phyloP scores from a whole-genome alignment of 1,284 basidiomycete species.

The Leccinum griseonigrum region DNA sequence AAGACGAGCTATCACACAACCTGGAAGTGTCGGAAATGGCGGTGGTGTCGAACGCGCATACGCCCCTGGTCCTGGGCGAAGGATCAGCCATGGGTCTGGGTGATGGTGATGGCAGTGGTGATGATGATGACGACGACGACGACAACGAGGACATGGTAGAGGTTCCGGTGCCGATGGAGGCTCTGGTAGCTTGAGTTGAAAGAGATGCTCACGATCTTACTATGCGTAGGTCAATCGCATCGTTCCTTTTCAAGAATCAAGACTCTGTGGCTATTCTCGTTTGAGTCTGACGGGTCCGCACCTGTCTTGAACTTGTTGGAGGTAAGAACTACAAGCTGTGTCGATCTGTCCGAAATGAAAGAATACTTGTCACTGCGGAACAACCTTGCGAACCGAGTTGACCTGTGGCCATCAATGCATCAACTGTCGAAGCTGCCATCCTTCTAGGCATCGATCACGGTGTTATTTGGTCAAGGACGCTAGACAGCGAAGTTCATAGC shows the following conservation, averaged over 20 bases:
- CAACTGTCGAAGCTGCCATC: not conserved
- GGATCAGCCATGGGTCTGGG: constrained; percentile 29
- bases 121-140: constrained; percentile 21
- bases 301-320: not conserved
- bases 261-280: not conserved
- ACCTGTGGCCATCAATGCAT: not conserved
- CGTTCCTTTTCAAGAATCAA: constrained; percentile 1
- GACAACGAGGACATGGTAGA: constrained; percentile 35
- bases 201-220: not conserved
- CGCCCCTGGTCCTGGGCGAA: not conserved
- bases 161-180: constrained; percentile 23
- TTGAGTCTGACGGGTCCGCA: not conserved
- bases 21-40: constrained; percentile 17
- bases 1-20: constrained; percentile 32
- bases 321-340: not conserved
- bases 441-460: not conserved
- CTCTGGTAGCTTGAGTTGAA: constrained; percentile 45
- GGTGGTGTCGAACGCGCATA: not conserved
- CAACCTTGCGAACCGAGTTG: not conserved
- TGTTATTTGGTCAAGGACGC: not conserved
- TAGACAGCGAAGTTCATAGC: not conserved
- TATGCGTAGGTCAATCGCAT: not conserved
- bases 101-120: constrained; percentile 23
- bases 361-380: too few species aligned
- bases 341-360: not conserved